Base-by-base conservation (phyloP, 495 filamentous ascomycete species). In the Penicillium lagena region DNA sequence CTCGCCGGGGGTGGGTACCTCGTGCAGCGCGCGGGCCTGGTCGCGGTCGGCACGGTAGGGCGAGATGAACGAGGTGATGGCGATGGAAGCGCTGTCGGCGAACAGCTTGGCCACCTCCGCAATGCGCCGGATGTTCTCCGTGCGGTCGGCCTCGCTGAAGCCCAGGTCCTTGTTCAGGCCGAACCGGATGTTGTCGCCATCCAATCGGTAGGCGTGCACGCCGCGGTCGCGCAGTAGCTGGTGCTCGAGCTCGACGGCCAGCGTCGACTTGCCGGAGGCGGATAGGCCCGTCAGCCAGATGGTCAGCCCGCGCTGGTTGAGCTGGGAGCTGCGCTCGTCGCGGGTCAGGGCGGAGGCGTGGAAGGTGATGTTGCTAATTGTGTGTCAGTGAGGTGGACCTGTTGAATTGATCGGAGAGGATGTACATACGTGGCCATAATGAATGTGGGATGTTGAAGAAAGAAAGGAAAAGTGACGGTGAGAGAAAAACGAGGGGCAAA, bases 131-230 rank as follows among this genome's bases (percentile, higher is more conserved):
- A 98, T 98, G 70, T 98, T 98, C 79, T 97, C 94, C 62, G 88
- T 89, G 47, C 93, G 81, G 73, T 97, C 93, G 55, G 79, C 78
- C 57, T 95, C 90, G 52, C 81, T 86, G 75, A 97, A 97, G 4
- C 90, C 91, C 29, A 97, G 78, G 73, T 98, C 91, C 65, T 90
- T 90, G 77, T 98, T 98, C 54, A 98, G 74, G 2, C 93, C 94
- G 75, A 96, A 96, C 46, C 93, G 91, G 58, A 98, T 83, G 73
- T 98, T 98, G 78, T 98, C 93, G 56, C 93, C 93, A 67, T 98
- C 93, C 12, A 98, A 83, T 1, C 94, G 81, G 75, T 98, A 98
- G 43, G 90, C 87, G 46, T 84, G 73, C 11, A 95, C 66, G 12
- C 83, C 82, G 59, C 93, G 89, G 51, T 66, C 54, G 39, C 50